These are phyloP conservation scores for Discostella stelligeroides DNA, from an alignment of 108 stramenopile species.

Conservation along the genomic window DNA sequence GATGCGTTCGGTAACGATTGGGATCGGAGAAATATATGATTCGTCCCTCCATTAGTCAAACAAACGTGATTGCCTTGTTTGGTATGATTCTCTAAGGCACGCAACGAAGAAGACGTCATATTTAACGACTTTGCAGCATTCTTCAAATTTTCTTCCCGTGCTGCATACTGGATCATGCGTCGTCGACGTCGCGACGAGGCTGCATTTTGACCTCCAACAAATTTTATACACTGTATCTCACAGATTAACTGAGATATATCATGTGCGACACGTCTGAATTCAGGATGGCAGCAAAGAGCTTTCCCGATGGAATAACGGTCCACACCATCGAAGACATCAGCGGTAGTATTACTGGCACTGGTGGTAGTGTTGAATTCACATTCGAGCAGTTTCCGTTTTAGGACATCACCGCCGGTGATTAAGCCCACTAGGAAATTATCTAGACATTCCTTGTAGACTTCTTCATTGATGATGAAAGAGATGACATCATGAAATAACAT, in stretches of 20 bases:
- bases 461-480: background rate
- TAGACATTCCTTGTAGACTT: conserved; percentile 17
- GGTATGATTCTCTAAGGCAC: too few species aligned
- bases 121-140: conserved; percentile 18
- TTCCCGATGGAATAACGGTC: background rate
- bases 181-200: conserved; percentile 29
- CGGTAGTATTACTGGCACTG: background rate
- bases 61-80: too few species aligned
- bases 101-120: background rate
- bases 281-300: conserved; percentile 1
- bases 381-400: conserved; percentile 6
- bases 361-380: background rate
- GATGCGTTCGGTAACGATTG: too few species aligned
- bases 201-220: conserved; percentile 15
- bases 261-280: background rate
- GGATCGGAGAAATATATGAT: too few species aligned
- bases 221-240: conserved; percentile 22
- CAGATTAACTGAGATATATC: background rate
- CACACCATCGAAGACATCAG: background rate
- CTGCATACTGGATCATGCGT: background rate
- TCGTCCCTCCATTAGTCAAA: too few species aligned
- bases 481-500: too few species aligned
- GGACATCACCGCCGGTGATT: background rate
- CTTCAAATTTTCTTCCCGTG: conserved; percentile 8
- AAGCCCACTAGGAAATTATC: conserved; percentile 21